Base-by-base conservation (phyloP, 352 stramenopile genomes). In the Plasmopara halstedii region DNA sequence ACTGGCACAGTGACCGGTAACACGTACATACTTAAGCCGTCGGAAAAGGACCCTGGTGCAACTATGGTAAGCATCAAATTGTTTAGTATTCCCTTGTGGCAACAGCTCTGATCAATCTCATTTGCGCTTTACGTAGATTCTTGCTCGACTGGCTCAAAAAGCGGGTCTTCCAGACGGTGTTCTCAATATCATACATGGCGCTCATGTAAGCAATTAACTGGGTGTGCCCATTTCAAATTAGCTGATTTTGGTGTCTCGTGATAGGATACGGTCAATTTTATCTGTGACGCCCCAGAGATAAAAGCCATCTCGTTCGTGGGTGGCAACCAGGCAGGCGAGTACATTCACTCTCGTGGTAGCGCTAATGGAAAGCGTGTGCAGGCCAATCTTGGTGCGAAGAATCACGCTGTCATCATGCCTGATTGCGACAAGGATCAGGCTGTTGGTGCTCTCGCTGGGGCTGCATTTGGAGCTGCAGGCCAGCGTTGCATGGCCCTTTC, bases 401-500 rank as follows among this genome's bases (percentile, higher is more conserved):
- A 99, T 72, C 96, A 99, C 74, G 93, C 84, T n/a, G 85, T 97
- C 14, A 83, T 98, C 38, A 69, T 98, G 57, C 85, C 92, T 18
- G 95, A 98, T 75, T 88, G 82, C 26, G 73, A 97, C 61, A 96
- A 96, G 64, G 77, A 95, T 29, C 75, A 87, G 34, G 76, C 86
- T 8, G 51, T 97, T 42, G 82, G 82, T 46, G 82, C 87, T n/a
- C 58, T 97, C 33, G 68, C 88, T 11, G 91, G 88, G 8, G 94
- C 96, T 11, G 88, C 88, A 4, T 98, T 98, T 62, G 96, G 96
- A n/a, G 95, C 95, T 27, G 95, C 96, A 8, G 96, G 96, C 29
- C 94, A 99, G 78, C 83, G 96, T 44, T 99, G 96, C 70, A 99
- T 99, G 96, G 95, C 96, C 18, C 66, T 98, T 3, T 96, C 78